Evolutionary conservation across 2,329 filamentous ascomycete species (phyloP), one percentile per base, ranked within the genome.

Genomic region (Colletotrichum destructivum): DNA sequence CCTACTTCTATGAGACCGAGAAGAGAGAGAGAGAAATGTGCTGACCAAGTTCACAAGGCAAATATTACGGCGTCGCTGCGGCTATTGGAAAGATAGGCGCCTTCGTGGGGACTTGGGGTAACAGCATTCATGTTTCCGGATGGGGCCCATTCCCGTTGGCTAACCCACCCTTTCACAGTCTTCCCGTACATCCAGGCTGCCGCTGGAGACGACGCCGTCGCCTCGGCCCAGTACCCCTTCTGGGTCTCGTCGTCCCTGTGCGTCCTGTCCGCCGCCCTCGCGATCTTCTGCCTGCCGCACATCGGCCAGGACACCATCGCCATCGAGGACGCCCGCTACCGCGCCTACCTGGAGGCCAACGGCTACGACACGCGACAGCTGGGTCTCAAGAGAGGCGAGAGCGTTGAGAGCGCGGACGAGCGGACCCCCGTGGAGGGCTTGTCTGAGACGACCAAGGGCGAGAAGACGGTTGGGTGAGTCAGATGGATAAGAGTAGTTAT

Each of bases 221-320:
- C 89, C 23, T 86, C 87, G 6, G 94, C 94, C 0, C 94, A 98
- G 79, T 94, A 97, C 75, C 95, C 95, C 0, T 98, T 98, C 84
- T 98, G 91, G 81, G 94, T 98, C n/a, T 92, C 91, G 2, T 93
- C 91, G 49, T 85, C 89, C 31, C 81, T 98, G 66, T 96, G 94
- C 75, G 81, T 97, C n/a, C 84, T 98, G 60, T 92, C 91, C 2
- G 94, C 93, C 0, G 81, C 74, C 6, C 79, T 84, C 13, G 76
- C 85, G 1, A 83, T 92, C 11, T 89, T 94, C 76, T 88, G 88
- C 69, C 81, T 98, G 61, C 95, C 95, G 0, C 84, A 93, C 59
- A 92, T 98, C 72, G 91, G 91, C n/a, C 88, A 97, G 82, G 93
- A 98, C 76, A 97, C 94, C 0, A 97, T 98, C 73, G 89, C 91